Conservation (phyloP, 2,329 filamentous ascomycete genomes). For the Kalmusia sp. region DNA sequence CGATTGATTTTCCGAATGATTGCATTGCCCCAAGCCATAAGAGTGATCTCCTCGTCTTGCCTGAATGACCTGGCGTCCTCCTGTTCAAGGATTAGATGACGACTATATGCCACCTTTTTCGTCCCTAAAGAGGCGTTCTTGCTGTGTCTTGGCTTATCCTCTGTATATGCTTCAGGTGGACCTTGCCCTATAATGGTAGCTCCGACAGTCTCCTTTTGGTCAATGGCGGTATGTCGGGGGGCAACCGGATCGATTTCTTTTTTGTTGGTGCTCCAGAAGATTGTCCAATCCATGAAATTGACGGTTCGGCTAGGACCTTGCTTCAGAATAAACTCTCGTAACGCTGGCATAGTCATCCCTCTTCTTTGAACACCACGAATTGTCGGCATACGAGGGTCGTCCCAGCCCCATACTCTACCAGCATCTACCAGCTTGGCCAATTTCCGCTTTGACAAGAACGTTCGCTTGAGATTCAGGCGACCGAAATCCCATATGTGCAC, state of each 20-base stretch:
- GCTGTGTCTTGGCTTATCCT: slow-evolving; percentile 84
- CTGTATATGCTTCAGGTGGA: slow-evolving; percentile 63
- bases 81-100: slow-evolving; percentile 82
- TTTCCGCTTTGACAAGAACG: slow-evolving; percentile 87
- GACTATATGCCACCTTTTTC: slow-evolving; percentile 84
- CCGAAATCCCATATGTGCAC: slow-evolving; percentile 88
- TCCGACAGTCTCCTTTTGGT: slow-evolving; percentile 73
- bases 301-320: slow-evolving; percentile 86
- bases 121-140: slow-evolving; percentile 86
- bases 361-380: slow-evolving; percentile 79
- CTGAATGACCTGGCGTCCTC: slow-evolving; percentile 82
- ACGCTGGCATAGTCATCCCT: slow-evolving; percentile 78
- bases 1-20: slow-evolving; percentile 74
- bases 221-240: slow-evolving; percentile 62
- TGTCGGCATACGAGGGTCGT: slow-evolving; percentile 86
- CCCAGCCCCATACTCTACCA: slow-evolving; percentile 82
- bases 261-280: slow-evolving; percentile 62
- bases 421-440: slow-evolving; percentile 81
- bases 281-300: slow-evolving; percentile 82
- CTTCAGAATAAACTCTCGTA: slow-evolving; percentile 84
- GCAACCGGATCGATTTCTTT: slow-evolving; percentile 60
- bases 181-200: slow-evolving; percentile 68
- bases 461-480: slow-evolving; percentile 82
- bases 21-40: slow-evolving; percentile 97
- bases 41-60: slow-evolving; percentile 86